These are phyloP conservation scores for Sanghuangporus sanghuang DNA, from an alignment of 1,284 basidiomycete genomes.

Conservation along the genomic window DNA sequence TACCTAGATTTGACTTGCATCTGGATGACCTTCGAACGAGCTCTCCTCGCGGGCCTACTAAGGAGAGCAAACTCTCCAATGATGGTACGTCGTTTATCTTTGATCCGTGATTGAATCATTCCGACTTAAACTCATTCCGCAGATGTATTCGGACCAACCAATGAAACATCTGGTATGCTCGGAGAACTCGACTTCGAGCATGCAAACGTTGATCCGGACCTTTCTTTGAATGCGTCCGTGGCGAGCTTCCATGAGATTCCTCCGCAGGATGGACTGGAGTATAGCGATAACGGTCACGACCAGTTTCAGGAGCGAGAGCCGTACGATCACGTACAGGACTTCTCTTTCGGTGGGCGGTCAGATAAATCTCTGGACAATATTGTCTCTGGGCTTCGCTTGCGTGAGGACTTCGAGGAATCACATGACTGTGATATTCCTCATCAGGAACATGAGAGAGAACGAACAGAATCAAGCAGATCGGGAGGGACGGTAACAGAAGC, in stretches of 20 bases:
- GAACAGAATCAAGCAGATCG: neutral
- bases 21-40: neutral
- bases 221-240: constrained; percentile 14
- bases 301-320: neutral
- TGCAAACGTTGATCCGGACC: constrained; percentile 4
- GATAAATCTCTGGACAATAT: constrained; percentile 9
- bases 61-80: neutral
- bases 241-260: constrained; percentile 18
- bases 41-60: neutral
- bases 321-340: neutral
- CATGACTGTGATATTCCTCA: neutral
- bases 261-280: neutral
- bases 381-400: neutral
- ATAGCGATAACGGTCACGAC: neutral
- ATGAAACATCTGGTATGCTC: neutral
- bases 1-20: constrained; percentile 41
- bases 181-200: constrained; percentile 12
- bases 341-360: constrained; percentile 2
- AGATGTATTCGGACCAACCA: constrained; percentile 15
- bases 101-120: neutral
- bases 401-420: neutral
- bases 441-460: neutral
- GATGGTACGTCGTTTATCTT: constrained; percentile 5
- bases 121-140: neutral
- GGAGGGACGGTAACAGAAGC: neutral